Base-by-base conservation (phyloP, 495 filamentous ascomycete genomes). In the Penicillium parvum region DNA sequence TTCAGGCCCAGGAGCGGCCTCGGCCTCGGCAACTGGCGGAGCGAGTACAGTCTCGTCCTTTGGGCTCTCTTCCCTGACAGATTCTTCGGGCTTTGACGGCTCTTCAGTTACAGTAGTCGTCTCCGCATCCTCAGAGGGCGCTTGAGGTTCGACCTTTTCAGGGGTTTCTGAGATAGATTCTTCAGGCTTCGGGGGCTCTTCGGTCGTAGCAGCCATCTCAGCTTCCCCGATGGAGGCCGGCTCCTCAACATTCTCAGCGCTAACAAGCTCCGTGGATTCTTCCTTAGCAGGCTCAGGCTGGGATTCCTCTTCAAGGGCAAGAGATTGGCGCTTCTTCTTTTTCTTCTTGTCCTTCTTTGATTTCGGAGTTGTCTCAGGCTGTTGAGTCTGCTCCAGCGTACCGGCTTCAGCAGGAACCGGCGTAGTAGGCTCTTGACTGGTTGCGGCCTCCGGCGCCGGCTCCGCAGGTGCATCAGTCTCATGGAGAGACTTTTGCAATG, bases 311-410 rank as follows among this genome's bases (percentile, higher is more conserved):
- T 56, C 52, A 11, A 44, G n/a, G 11, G 45, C 40, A 44, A 47
- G 34, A 7, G 62, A 61, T 34, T 59, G 57, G 17, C 47, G 50
- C 43, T 64, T 65, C 56, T 54, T 58, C 43, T 47, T 42, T 9
- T 46, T 37, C 34, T 52, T 46, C 37, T 52, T 55, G 14, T 39
- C 36, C 40, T 43, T 47, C 40, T 45, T 50, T 11, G 34, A 40
- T 19, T 47, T 27, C 11, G 37, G 28, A 4, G 44, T 37, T 3
- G 32, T 48, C 44, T 45, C 40, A 16, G 40, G 29, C 12, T n/a
- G n/a, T n/a, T n/a, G n/a, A n/a, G n/a, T n/a, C n/a, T n/a, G n/a
- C n/a, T n/a, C n/a, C n/a, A n/a, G n/a, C n/a, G n/a, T n/a, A n/a
- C n/a, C n/a, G n/a, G n/a, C n/a, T n/a, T n/a, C n/a, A n/a, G n/a